Evolutionary conservation across 2,329 filamentous ascomycete species (phyloP).

Genomic region (Dactylellina parvicollis): DNA sequence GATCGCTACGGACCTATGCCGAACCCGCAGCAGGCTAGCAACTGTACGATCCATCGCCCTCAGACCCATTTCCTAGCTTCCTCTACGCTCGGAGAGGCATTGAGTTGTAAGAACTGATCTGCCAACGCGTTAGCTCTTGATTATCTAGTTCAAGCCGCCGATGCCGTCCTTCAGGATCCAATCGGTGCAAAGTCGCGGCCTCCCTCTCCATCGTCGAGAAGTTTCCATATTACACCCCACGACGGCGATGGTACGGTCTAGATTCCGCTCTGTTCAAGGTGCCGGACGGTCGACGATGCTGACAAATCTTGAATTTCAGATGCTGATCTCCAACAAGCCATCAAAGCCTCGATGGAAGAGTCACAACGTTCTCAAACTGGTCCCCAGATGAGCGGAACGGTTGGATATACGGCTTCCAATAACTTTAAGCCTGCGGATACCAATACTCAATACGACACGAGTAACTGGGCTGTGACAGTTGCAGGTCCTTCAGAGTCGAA

Average conservation of each 20-base stretch:
- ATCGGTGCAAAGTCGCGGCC: constrained; percentile 49
- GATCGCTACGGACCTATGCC: constrained; percentile 41
- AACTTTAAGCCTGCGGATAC: constrained; percentile 56
- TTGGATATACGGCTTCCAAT: constrained; percentile 53
- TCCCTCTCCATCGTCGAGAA: constrained; percentile 39
- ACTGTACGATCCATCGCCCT: constrained; percentile 24
- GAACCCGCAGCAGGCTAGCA: constrained; percentile 2
- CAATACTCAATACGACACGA: constrained; percentile 55
- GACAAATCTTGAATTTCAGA: constrained; percentile 36
- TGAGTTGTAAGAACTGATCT: constrained; percentile 30
- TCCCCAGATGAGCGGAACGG: constrained; percentile 56
- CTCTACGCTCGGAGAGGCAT: neutral
- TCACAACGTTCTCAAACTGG: constrained; percentile 50
- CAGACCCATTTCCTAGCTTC: neutral
- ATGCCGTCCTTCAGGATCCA: constrained; percentile 37
- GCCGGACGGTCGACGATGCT: constrained; percentile 11
- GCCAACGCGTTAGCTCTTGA: constrained; percentile 27
- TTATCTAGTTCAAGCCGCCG: constrained; percentile 29
- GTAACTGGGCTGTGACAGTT: constrained; percentile 56
- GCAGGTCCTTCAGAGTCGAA: constrained; percentile 34
- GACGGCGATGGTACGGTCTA: constrained; percentile 44
- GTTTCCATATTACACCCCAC: constrained; percentile 39
- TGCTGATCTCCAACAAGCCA: constrained; percentile 56
- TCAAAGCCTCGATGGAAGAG: constrained; percentile 56
- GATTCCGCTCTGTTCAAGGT: neutral